phyloP scores from a whole-genome alignment of 176 grass and related monocot species.

The Oryza rufipogon region DNA sequence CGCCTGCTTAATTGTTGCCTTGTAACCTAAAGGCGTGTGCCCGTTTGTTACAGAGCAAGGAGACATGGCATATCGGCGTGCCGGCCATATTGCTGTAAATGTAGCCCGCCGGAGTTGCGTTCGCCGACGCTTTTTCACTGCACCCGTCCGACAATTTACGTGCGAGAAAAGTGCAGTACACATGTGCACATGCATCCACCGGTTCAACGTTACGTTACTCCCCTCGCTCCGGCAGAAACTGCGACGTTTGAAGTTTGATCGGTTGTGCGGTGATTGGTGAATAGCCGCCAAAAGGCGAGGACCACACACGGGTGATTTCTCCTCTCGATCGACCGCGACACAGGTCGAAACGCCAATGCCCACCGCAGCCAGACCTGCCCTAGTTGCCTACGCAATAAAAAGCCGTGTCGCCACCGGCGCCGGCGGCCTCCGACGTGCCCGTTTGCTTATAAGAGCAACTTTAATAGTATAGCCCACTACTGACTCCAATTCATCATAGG shows the following conservation, averaged over 20 bases:
- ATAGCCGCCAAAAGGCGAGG: conserved; percentile 23
- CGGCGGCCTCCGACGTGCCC: background rate
- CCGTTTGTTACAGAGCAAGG: conserved; percentile 12
- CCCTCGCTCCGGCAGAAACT: background rate
- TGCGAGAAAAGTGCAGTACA: background rate
- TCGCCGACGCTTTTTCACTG: no score
- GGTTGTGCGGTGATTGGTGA: background rate
- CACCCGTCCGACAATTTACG: background rate
- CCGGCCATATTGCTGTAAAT: no score
- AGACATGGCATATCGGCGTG: background rate
- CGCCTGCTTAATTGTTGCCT: background rate
- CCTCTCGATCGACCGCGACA: conserved; percentile 36
- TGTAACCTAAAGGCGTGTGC: conserved; percentile 30
- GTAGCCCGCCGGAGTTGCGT: no score
- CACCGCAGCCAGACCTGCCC: background rate
- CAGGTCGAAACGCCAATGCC: conserved; percentile 34
- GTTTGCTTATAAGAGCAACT: conserved; percentile 3
- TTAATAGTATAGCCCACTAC: no score
- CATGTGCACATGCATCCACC: background rate
- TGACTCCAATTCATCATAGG: no score
- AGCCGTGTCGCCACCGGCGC: conserved; percentile 32
- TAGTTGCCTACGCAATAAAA: conserved; percentile 5
- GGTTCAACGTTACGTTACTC: background rate
- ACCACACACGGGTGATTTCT: background rate
- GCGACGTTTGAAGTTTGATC: background rate